Evolutionary conservation across 257 asterid species (phyloP), one percentile per base, ranked within the genome.

Genomic region (Primulina tabacum): DNA sequence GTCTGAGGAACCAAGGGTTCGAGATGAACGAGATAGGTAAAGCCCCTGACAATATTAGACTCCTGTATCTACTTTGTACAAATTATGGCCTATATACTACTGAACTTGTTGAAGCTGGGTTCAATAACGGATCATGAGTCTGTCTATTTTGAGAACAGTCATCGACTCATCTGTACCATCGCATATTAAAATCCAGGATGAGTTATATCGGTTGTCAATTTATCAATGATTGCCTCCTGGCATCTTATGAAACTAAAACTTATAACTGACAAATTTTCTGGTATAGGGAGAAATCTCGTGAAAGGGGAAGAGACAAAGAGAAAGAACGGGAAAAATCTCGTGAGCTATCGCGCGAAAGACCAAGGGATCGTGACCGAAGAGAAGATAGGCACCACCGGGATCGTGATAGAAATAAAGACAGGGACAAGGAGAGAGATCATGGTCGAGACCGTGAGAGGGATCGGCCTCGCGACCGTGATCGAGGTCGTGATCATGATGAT

Each of bases 241-340:
- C 66, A 20, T 60, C 20, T 6, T 32, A 3, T 10, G 37, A 38
- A 24, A 37, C 34, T 47, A 47, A 6, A 40, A 6, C 21, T 64
- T 66, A 29, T 30, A 71, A 53, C 71, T 75, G 70, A 75, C 14
- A 60, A 21, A 21, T 61, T 73, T 67, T 56, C 84, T 82, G 86
- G 86, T 92, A 89, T 64, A 84, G 96, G 82, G 99, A 93, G 77
- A 90, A 90, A 73, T 87, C 99, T 65, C 91, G 88, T 43, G 99
- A 93, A 71, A 82, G 91, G 81, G 89, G 81, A 35, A 79, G 85
- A 73, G 95, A 88, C 8, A 83, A 73, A 70, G 97, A 90, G 7
- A 82, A 85, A 69, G 97, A 87, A 16, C 77, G 82, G 18, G 96
- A 87, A 71, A 86, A 16, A 75, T 85, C 96, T 70, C 89, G 88